Conservation (phyloP, 73 alveolate genomes). For the Symbiodinium natans region DNA sequence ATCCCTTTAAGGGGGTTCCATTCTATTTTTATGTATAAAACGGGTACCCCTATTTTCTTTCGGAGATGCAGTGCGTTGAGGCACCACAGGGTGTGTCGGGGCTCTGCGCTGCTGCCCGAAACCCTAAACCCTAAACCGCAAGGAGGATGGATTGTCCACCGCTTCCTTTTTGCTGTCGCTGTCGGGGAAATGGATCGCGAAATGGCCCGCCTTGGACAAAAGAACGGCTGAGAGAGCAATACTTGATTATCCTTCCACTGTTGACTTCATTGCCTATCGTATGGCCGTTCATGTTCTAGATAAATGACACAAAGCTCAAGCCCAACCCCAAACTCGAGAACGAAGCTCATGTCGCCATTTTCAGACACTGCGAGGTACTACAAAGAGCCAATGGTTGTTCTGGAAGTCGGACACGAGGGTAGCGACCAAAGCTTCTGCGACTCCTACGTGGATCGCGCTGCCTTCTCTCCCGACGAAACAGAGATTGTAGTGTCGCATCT, state of each 20-base stretch:
- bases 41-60: too few species aligned
- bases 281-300: background rate
- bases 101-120: too few species aligned
- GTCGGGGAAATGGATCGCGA: background rate
- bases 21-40: too few species aligned
- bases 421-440: background rate
- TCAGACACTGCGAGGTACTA: too few species aligned
- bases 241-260: too few species aligned
- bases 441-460: background rate
- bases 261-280: background rate
- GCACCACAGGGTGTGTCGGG: too few species aligned
- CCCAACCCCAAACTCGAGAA: too few species aligned
- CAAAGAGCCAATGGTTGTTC: background rate
- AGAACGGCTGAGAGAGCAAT: background rate
- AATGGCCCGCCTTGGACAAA: slow-evolving; percentile 32
- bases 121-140: too few species aligned
- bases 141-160: background rate
- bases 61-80: too few species aligned
- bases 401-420: background rate
- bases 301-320: too few species aligned
- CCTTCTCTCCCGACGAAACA: background rate
- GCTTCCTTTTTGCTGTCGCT: background rate
- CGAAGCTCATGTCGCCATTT: too few species aligned
- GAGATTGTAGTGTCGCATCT: background rate
- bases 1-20: too few species aligned